phyloP scores from a whole-genome alignment of 495 filamentous ascomycete genomes.

The Aspergillus affinis region DNA sequence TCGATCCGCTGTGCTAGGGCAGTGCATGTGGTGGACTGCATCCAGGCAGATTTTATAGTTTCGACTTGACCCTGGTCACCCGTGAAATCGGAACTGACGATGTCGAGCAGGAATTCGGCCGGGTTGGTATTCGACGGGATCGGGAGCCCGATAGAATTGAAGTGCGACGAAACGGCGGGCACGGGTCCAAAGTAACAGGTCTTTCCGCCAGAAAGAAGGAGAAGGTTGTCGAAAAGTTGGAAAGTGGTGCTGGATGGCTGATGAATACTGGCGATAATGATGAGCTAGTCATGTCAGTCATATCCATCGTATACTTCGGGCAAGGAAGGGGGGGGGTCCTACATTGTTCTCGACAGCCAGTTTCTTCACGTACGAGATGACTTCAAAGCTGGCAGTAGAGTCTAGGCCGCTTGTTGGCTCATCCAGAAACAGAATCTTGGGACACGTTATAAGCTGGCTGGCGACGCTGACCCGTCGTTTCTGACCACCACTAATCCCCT shows the following conservation, averaged over 20 bases:
- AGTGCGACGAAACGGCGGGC: constrained; percentile 52
- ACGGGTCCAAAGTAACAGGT: constrained; percentile 69
- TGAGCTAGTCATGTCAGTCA: constrained; percentile 40
- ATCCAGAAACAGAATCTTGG: constrained; percentile 77
- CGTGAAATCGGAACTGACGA: constrained; percentile 73
- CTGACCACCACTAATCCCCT: constrained; percentile 79
- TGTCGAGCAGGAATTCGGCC: constrained; percentile 73
- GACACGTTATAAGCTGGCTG: constrained; percentile 73
- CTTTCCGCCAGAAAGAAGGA: constrained; percentile 67
- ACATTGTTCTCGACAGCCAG: constrained; percentile 67
- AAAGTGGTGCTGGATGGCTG: constrained; percentile 78
- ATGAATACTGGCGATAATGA: constrained; percentile 78
- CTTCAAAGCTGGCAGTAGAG: constrained; percentile 65
- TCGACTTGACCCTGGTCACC: constrained; percentile 30
- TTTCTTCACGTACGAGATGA: constrained; percentile 61
- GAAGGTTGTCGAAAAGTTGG: constrained; percentile 73
- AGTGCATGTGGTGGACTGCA: constrained; percentile 19
- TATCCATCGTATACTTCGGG: constrained; percentile 1
- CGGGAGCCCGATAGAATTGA: constrained; percentile 53
- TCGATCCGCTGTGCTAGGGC: constrained; percentile 14
- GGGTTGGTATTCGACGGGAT: constrained; percentile 71
- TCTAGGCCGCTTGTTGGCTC: constrained; percentile 82
- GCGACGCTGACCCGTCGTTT: constrained; percentile 77
- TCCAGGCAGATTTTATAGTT: constrained; percentile 34
- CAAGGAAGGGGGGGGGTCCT: constrained; percentile 14